Percentiles rank a stretch among this genome's conserved stretches.
These are phyloP conservation scores for Vitis amurensis DNA, from an alignment of 164 flowering plant species.

Conservation along the genomic window DNA sequence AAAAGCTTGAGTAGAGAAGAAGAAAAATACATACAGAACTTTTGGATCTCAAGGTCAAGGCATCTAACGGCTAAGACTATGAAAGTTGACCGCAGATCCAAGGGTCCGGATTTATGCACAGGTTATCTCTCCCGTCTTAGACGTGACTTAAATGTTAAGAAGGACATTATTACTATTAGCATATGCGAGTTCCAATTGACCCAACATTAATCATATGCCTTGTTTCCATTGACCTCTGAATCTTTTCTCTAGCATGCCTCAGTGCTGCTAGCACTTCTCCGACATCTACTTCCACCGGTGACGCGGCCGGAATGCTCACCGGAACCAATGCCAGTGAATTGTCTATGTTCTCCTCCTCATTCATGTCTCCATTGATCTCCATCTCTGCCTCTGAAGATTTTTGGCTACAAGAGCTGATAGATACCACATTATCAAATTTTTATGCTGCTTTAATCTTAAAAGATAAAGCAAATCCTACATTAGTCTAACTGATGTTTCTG, in stretches of 20 bases:
- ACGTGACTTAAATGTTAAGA: background rate
- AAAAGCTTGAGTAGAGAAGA: too few species aligned
- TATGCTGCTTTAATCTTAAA: slow-evolving; percentile 4
- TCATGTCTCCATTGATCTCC: slow-evolving; percentile 6
- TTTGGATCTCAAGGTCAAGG: too few species aligned
- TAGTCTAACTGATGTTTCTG: too few species aligned
- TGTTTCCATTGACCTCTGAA: slow-evolving; percentile 48
- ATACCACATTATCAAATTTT: too few species aligned
- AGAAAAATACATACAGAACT: too few species aligned
- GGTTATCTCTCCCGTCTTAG: background rate
- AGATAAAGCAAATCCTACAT: slow-evolving; percentile 2
- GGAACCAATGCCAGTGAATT: slow-evolving; percentile 56
- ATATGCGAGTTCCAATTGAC: slow-evolving; percentile 6
- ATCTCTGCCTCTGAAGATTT: slow-evolving; percentile 13
- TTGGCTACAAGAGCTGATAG: too few species aligned
- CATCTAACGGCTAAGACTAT: background rate
- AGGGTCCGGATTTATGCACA: background rate
- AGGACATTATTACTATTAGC: background rate
- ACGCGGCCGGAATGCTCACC: slow-evolving; percentile 13
- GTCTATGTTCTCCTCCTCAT: slow-evolving; percentile 23
- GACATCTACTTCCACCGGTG: slow-evolving; percentile 21
- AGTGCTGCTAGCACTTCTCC: slow-evolving; percentile 52
- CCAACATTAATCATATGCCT: slow-evolving; percentile 32
- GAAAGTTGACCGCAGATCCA: background rate
- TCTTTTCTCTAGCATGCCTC: slow-evolving; percentile 45